phyloP scores from a whole-genome alignment of 441 rosid species.

The Flueggea neowawraea region DNA sequence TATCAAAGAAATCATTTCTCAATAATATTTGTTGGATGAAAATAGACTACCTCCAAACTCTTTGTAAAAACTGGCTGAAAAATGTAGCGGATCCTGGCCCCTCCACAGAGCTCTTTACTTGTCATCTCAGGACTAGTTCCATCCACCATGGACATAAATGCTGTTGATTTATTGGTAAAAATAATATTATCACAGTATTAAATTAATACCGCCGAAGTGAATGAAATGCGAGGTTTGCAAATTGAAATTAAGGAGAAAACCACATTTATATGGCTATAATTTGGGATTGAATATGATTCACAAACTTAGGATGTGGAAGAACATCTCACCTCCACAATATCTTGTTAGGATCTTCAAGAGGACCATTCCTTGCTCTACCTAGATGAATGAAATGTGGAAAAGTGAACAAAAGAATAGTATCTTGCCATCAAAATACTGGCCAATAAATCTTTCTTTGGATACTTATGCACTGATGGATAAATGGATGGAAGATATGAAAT shows the following conservation, averaged over 20 bases:
- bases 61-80: slow-evolving; percentile 73
- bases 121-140: slow-evolving; percentile 64
- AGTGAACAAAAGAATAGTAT: background rate
- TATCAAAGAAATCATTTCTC: background rate
- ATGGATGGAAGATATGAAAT: no score
- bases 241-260: background rate
- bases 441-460: no score
- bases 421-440: background rate
- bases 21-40: background rate
- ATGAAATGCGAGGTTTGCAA: background rate
- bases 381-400: slow-evolving; percentile 6
- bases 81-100: slow-evolving; percentile 70
- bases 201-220: background rate
- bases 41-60: slow-evolving; percentile 49
- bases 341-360: slow-evolving; percentile 33
- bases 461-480: no score
- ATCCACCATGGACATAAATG: slow-evolving; percentile 58
- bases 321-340: slow-evolving; percentile 31
- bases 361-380: slow-evolving; percentile 33
- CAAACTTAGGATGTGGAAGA: background rate
- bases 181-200: background rate
- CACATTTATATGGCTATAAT: background rate
- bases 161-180: slow-evolving; percentile 23
- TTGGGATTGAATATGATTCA: background rate
- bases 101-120: slow-evolving; percentile 62